Conservation (phyloP, 441 rosid genomes). For the Erodium trifolium region DNA sequence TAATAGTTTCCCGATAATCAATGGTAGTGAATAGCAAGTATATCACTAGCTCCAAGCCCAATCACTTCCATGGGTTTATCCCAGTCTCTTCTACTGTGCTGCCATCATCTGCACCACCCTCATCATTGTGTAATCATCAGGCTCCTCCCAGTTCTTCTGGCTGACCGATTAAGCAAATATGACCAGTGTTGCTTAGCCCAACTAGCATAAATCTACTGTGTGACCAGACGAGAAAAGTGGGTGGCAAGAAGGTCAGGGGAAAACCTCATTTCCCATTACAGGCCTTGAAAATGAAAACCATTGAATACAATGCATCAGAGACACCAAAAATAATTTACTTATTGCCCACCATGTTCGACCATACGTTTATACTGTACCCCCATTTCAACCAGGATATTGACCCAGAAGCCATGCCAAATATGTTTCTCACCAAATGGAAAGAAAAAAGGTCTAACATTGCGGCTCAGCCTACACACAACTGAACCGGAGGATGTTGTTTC, state of each 20-base stretch:
- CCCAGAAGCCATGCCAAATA: neutral
- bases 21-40: neutral
- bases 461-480: neutral
- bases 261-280: neutral
- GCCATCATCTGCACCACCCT: neutral
- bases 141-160: neutral
- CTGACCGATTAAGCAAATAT: neutral
- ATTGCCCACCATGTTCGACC: neutral
- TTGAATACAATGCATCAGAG: neutral
- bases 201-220: neutral
- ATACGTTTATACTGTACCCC: neutral
- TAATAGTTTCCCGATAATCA: neutral
- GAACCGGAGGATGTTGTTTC: neutral
- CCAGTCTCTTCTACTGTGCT: neutral
- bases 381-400: neutral
- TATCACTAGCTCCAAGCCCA: neutral
- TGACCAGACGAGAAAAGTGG: neutral
- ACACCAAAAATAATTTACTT: neutral
- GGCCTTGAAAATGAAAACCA: neutral
- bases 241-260: neutral
- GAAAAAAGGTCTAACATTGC: neutral
- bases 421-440: neutral
- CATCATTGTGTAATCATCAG: neutral
- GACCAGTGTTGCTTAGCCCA: neutral
- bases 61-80: neutral